A percentile compares a stretch with the other conserved stretches of the same genome.
Conservation (phyloP, 2,329 filamentous ascomycete genomes). For the Paraconiothyrium sp. region DNA sequence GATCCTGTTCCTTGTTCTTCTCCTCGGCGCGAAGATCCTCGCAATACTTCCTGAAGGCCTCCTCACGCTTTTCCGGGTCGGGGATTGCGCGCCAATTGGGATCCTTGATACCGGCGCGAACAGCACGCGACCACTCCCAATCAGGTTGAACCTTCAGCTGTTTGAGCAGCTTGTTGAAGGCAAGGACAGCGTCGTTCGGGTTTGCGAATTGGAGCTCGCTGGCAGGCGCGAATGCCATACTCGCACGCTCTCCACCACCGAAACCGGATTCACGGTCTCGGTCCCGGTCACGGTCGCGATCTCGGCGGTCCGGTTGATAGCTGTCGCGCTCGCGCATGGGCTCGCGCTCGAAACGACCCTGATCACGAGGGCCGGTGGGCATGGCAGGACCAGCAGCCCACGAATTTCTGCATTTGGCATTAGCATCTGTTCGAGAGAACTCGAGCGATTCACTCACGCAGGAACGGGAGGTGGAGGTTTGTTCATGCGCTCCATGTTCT, state of each 20-base stretch:
- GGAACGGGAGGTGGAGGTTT: conserved; percentile 54
- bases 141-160: conserved; percentile 87
- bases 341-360: conserved; percentile 41
- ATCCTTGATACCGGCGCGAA: conserved; percentile 87
- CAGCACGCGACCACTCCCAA: conserved; percentile 91
- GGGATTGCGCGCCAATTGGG: conserved; percentile 92
- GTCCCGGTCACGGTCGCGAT: conserved; percentile 47
- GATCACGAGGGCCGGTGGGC: conserved; percentile 48
- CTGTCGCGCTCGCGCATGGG: conserved; percentile 23
- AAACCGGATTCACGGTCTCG: conserved; percentile 58
- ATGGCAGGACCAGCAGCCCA: conserved; percentile 67
- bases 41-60: conserved; percentile 94
- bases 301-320: conserved; percentile 39
- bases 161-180: conserved; percentile 89
- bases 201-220: conserved; percentile 63
- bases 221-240: conserved; percentile 53
- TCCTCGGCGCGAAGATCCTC: conserved; percentile 90
- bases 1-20: conserved; percentile 92
- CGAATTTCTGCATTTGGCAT: conserved; percentile 51
- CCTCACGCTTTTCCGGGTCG: conserved; percentile 88
- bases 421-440: neutral
- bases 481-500: conserved; percentile 78
- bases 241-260: conserved; percentile 44
- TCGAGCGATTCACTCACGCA: conserved; percentile 53
- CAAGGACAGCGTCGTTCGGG: conserved; percentile 88